A percentile compares a stretch with the other conserved stretches of the same genome.
These are phyloP conservation scores for Yarrowia sp. DNA, from an alignment of 805 yeast species.

Conservation along the genomic window DNA sequence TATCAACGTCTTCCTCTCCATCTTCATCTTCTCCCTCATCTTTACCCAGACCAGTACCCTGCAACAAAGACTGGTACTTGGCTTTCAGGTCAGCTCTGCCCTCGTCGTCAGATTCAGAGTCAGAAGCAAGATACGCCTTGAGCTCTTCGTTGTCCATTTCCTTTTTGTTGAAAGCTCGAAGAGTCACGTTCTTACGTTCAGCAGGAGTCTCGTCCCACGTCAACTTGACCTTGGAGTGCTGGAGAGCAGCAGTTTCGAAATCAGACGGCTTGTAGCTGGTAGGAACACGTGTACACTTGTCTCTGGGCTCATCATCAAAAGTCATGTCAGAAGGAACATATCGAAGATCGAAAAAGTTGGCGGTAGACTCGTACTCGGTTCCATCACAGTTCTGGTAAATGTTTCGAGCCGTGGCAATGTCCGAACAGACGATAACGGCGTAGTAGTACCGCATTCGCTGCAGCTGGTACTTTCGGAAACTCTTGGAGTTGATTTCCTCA, in stretches of 20 bases:
- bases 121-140: constrained; percentile 74
- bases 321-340: constrained; percentile 91
- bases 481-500: constrained; percentile 79
- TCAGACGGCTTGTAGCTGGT: constrained; percentile 70
- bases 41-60: constrained; percentile 25
- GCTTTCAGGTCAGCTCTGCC: constrained; percentile 42
- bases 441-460: constrained; percentile 91
- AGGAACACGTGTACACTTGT: constrained; percentile 69
- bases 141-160: constrained; percentile 45
- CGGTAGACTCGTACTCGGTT: constrained; percentile 91
- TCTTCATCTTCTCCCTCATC: constrained; percentile 19
- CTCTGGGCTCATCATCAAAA: constrained; percentile 75
- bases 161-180: constrained; percentile 78
- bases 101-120: constrained; percentile 52
- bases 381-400: constrained; percentile 91
- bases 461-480: constrained; percentile 82
- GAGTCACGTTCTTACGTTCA: constrained; percentile 72
- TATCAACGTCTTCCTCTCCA: constrained; percentile 55
- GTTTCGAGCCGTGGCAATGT: constrained; percentile 61
- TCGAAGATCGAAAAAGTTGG: constrained; percentile 87
- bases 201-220: constrained; percentile 99
- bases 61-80: constrained; percentile 56
- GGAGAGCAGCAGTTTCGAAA: constrained; percentile 92
- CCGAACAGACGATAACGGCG: constrained; percentile 84
- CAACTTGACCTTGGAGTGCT: constrained; percentile 90